Evolutionary conservation across 805 yeast species (phyloP).

Genomic region (Kodamaea hsintzibuensis): DNA sequence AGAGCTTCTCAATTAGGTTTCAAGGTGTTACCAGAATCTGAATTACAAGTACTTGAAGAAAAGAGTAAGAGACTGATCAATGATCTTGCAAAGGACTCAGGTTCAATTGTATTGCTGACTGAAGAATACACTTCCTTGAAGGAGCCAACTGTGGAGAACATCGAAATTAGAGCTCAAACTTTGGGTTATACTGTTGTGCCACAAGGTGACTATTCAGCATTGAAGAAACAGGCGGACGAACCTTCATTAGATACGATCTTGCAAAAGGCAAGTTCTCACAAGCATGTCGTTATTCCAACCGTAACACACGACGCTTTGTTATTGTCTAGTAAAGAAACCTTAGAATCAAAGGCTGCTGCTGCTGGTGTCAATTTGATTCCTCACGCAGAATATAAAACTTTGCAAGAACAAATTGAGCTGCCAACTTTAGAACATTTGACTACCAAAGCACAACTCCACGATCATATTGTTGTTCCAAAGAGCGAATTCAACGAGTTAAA

Average conservation of each 20-base stretch:
- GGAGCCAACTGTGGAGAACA: conserved; percentile 6
- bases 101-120: conserved; percentile 9
- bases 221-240: conserved; percentile 7
- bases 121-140: conserved; percentile 14
- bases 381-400: not conserved
- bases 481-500: conserved; percentile 4
- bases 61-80: conserved; percentile 4
- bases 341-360: conserved; percentile 15
- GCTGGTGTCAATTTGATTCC: conserved; percentile 1
- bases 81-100: conserved; percentile 2
- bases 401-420: not conserved
- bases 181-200: conserved; percentile 10
- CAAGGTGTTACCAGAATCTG: conserved; percentile 1
- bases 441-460: conserved; percentile 4
- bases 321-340: conserved; percentile 33
- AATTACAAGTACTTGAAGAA: not conserved
- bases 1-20: conserved; percentile 1
- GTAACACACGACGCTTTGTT: conserved; percentile 18
- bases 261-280: not conserved
- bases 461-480: conserved; percentile 8
- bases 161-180: not conserved
- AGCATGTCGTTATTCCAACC: conserved; percentile 13
- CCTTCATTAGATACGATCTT: conserved; percentile 6
- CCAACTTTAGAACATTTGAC: conserved; percentile 10
- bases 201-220: conserved; percentile 9